Base-by-base conservation (phyloP, 108 stramenopile species). In the Aurantiochytrium sp. region DNA sequence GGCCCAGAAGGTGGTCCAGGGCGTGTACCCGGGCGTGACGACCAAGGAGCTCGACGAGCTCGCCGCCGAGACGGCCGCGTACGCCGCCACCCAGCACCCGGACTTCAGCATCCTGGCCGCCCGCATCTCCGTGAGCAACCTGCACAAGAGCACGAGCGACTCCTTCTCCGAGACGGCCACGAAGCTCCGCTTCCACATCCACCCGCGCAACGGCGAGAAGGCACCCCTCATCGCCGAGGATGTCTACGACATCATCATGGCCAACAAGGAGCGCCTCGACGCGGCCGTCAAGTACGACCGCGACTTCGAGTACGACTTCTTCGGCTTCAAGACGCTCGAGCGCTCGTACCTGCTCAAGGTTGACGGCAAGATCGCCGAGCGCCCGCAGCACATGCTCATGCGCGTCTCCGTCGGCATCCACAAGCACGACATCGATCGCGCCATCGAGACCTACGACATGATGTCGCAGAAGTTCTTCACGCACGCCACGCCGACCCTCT, bases 301-400 rank as follows among this genome's bases (percentile, higher is more conserved):
- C 19, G 98, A 98, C 91, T 97, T 96, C 91, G 96, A 97, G 88
- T 97, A 95, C 89, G 98, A 99, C 90, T 99, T 96, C 92, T 99
- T 99, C 91, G 99, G 98, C 32, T 99, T 99, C 95, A 99, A 99
- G 93, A 99, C 98, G n/a, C 93, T 98, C 55, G 97, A 98, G 90
- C 95, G 98, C 87, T 91, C 94, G n/a, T 99, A 99, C 91, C 91
- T 99, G 30, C 92, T 99, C 55, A 96, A 96, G 89, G 69, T 98
- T 45, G 86, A 98, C 89, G 97, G 96, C 27, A 90, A 91, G 87
- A 97, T 99, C 89, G 94, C 95, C 54, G 99, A 99, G 90, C 95
- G 99, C 12, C 99, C 99, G 4, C 99, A 99, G 93, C 93, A 96
- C 91, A 96, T 99, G 97, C 89, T 97, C 86, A 98, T 99, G 99